Evolutionary conservation across 192 early-diverging fungal genomes (phyloP).

Genomic region (Backusella macrospora): DNA sequence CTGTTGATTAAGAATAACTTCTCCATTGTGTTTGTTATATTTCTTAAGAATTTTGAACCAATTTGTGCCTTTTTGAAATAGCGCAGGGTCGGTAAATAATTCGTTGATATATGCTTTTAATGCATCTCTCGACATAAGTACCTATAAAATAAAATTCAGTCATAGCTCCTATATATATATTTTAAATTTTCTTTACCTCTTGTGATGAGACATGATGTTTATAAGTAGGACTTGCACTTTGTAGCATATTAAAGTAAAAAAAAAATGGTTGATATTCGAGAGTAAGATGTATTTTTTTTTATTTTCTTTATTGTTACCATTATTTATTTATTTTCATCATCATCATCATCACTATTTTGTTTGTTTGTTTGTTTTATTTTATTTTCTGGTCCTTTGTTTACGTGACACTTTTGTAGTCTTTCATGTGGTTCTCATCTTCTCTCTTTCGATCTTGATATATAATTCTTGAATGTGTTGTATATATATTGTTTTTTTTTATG

Average conservation of each 20-base stretch:
- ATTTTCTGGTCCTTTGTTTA: background rate
- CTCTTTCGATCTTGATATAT: background rate
- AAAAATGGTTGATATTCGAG: background rate
- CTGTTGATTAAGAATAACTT: slow-evolving; percentile 30
- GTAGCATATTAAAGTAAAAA: background rate
- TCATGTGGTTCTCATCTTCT: background rate
- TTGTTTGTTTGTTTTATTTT: slow-evolving; percentile 8
- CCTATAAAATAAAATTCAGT: background rate
- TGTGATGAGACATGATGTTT: background rate
- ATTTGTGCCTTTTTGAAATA: background rate
- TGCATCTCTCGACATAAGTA: background rate
- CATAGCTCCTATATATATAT: too few relatives aligned
- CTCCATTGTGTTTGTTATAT: slow-evolving; percentile 23
- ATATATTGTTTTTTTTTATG: background rate
- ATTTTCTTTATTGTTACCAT: background rate
- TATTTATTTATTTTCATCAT: background rate
- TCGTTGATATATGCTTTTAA: background rate
- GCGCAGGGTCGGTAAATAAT: slow-evolving; percentile 1
- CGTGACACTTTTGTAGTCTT: background rate
- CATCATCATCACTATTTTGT: background rate
- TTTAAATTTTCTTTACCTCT: background rate
- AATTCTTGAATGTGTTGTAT: background rate
- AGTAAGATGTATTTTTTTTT: background rate
- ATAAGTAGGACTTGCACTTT: background rate
- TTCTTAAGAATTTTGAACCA: slow-evolving; percentile 25